Evolutionary conservation across 148 eudicot genomes (phyloP).

Genomic region (Vaccinium macrocarpon): DNA sequence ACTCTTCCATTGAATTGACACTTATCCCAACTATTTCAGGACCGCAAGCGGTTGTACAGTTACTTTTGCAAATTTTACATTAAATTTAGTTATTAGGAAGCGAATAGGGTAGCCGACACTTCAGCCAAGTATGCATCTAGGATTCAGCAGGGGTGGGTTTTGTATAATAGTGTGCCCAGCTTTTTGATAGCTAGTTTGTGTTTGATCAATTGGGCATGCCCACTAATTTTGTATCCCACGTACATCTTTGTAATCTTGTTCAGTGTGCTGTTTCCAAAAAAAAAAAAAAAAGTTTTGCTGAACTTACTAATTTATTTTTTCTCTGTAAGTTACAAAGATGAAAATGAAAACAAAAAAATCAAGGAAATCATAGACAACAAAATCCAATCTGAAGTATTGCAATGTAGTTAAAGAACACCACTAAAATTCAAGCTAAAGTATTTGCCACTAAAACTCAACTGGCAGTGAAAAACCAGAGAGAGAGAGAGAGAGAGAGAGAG

Average conservation of each 20-base stretch:
- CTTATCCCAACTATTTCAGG: background rate
- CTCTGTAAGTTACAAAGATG: background rate
- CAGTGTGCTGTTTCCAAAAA: background rate
- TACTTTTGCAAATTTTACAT: background rate
- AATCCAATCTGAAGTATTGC: background rate
- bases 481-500: conserved; percentile 9
- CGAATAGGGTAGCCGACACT: background rate
- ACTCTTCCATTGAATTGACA: background rate
- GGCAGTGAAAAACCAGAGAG: background rate
- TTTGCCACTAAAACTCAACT: background rate
- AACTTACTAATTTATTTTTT: background rate
- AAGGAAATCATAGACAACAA: background rate
- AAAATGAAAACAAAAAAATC: background rate
- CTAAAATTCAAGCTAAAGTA: background rate
- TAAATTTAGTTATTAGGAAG: background rate
- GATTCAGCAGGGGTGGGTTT: background rate
- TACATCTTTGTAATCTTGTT: background rate
- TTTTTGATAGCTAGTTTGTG: background rate
- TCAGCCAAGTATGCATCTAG: background rate
- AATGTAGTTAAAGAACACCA: background rate
- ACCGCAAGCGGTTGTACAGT: background rate
- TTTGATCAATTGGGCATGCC: background rate
- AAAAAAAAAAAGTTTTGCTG: background rate
- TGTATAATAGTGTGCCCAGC: background rate
- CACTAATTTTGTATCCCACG: background rate